Evolutionary conservation across 192 early-diverging fungal species (phyloP), one percentile per base, ranked within the genome.

Genomic region (Powellomyces hirtus): DNA sequence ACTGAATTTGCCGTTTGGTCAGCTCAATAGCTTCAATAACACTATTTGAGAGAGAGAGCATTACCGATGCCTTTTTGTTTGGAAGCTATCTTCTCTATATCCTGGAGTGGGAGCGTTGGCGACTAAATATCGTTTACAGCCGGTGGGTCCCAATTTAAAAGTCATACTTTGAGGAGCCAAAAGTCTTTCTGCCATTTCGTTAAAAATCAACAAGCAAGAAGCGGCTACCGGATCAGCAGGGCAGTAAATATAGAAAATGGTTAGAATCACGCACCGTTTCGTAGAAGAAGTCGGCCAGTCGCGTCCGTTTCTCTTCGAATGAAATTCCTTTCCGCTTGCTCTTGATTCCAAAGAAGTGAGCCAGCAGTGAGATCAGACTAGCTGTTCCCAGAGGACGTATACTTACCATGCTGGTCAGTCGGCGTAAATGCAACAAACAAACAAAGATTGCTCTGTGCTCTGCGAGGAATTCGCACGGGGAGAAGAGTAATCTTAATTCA

Each of bases 1-100:
- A 93, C 93, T 89, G 30, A 7, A 59, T 36, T 10, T 7, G 46
- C 2, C 4, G 4, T 49, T 49, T 49, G 8, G 10, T 8, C 8
- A 42, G 18, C 8, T 8, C 40, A 42, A 18, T 18, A 18, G 40
- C 40, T 18, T 18, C 10, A 42, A 18, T 42, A n/a, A 7, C 51
- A 2, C 30, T 34, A 24, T 1, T 30, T 7, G 0, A n/a, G 11
- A 62, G 4, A 44, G 7, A 27, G n/a, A 55, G 24, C 55, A 62
- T 67, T 78, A 89, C 87, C 84, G 16, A 93, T 92, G 36, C 94
- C 94, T 75, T 90, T 93, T 52, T 77, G 63, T 74, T 94, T 94
- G 16, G 91, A 81, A 0, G 85, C 94, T 0, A 87, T 78, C 59
- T 89, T 90, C 70, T 96, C 94, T 7, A 96, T 69, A 58, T 96